A percentile compares a stretch with the other conserved stretches of the same genome.
These are phyloP conservation scores for Litchi chinensis DNA, from an alignment of 345 rosid species.

Conservation along the genomic window DNA sequence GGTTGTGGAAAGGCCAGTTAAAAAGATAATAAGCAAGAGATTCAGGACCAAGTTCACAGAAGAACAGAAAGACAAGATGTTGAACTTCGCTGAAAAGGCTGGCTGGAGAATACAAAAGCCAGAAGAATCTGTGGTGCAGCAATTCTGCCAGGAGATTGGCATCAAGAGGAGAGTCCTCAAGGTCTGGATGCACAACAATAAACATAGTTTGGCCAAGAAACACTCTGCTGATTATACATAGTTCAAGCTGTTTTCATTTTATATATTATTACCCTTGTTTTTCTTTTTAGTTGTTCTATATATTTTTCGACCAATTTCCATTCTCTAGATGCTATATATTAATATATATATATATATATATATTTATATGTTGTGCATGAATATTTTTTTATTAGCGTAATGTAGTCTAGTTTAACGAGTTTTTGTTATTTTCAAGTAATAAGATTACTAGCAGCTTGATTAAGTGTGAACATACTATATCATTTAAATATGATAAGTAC, in stretches of 20 bases:
- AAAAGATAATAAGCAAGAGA: slow-evolving; percentile 45
- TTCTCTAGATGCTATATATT: neutral
- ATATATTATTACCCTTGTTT: too few species aligned
- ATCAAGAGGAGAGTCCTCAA: slow-evolving; percentile 62
- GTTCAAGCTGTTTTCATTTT: neutral
- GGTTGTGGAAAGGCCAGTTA: slow-evolving; percentile 3
- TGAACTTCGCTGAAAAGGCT: slow-evolving; percentile 53
- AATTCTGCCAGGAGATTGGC: slow-evolving; percentile 54
- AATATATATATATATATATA: too few species aligned
- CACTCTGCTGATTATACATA: neutral
- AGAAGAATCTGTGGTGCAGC: slow-evolving; percentile 51
- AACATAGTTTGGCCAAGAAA: slow-evolving; percentile 34
- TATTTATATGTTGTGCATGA: neutral
- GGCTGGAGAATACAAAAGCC: slow-evolving; percentile 62
- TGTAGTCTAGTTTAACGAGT: neutral
- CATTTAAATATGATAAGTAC: too few species aligned
- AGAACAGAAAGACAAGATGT: slow-evolving; percentile 67
- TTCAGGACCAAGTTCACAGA: slow-evolving; percentile 71
- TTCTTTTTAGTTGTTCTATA: too few species aligned
- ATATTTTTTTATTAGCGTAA: neutral
- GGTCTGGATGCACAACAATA: slow-evolving; percentile 90
- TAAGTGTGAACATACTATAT: too few species aligned
- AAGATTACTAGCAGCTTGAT: too few species aligned
- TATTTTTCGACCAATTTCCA: neutral
- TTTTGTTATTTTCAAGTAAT: too few species aligned